Conservation (phyloP, 495 filamentous ascomycete species). For the Podospora pseudocomata region DNA sequence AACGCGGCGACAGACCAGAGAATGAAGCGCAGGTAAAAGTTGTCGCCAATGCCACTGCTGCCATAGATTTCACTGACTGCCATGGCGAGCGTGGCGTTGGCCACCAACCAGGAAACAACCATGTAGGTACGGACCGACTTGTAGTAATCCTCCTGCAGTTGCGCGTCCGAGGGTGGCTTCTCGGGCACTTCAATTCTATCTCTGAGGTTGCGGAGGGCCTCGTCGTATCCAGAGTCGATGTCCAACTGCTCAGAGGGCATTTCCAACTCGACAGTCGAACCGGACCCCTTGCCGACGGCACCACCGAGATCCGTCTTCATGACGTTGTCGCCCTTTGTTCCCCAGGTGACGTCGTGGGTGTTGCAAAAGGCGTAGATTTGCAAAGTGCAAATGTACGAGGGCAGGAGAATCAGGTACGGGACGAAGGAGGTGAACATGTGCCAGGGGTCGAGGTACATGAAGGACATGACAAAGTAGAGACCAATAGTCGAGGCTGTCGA, state of each 20-base stretch:
- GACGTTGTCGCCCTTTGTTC: slow-evolving; percentile 97
- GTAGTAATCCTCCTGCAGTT: slow-evolving; percentile 98
- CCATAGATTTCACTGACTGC: slow-evolving; percentile 84
- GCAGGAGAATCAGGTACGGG: slow-evolving; percentile 93
- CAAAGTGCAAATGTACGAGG: slow-evolving; percentile 91
- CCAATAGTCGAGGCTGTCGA: slow-evolving; percentile 86
- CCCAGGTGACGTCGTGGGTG: slow-evolving; percentile 98
- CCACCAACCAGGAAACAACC: slow-evolving; percentile 93
- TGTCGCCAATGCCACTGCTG: slow-evolving; percentile 61
- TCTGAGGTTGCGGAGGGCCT: slow-evolving; percentile 90
- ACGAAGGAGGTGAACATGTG: slow-evolving; percentile 93
- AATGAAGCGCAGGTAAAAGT: slow-evolving; percentile 90
- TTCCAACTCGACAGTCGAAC: slow-evolving; percentile 75
- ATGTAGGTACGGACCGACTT: slow-evolving; percentile 97
- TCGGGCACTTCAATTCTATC: slow-evolving; percentile 81
- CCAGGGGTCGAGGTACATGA: slow-evolving; percentile 97
- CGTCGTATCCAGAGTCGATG: slow-evolving; percentile 97
- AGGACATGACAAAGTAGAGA: slow-evolving; percentile 92
- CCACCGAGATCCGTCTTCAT: slow-evolving; percentile 86
- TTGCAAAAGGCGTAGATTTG: slow-evolving; percentile 99
- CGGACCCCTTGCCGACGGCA: slow-evolving; percentile 67
- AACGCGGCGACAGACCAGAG: slow-evolving; percentile 87
- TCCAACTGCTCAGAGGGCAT: slow-evolving; percentile 98
- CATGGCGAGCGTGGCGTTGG: slow-evolving; percentile 92
- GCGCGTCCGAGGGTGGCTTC: slow-evolving; percentile 61